Evolutionary conservation across 2,329 filamentous ascomycete genomes (phyloP), one percentile per base, ranked within the genome.

Genomic region (Fonsecaea erecta): DNA sequence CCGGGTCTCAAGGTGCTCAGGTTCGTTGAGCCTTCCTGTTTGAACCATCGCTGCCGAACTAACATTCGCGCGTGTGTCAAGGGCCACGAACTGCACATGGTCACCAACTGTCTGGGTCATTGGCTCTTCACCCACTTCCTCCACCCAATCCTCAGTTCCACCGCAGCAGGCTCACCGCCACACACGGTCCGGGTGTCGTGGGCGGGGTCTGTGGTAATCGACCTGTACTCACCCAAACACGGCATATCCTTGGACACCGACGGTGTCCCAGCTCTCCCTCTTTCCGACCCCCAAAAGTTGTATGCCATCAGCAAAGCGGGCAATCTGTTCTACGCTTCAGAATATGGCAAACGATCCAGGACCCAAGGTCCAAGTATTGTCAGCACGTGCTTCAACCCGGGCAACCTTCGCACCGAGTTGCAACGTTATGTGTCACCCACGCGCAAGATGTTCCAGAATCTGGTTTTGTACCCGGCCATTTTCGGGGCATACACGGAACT

Each of bases 401-500:
- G 80, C 0, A 76, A 79, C 26, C 74, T 81, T 70, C 72, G 63
- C 53, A 80, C 77, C 11, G 74, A 76, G 30, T 62, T 80, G n/a
- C 72, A 76, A 53, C 66, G 76, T 37, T 69, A 78, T 53, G 57
- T 34, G 43, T 18, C 64, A 24, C 63, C 26, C 37, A 32, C 16
- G 18, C 30, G 32, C 12, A 12, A 16, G 11, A 18, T 62, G 34
- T 18, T 57, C 16, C 53, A 57, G 11, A 40, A 34, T 28, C 21
- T 66, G 60, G 24, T 66, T 21, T 7, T 74, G 3, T 69, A 74
- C 28, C 73, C 75, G 40, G 61, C 74, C 4, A 66, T 73, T 18
- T 77, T 76, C 53, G 83, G 82, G 0, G 82, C 81, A 0, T 84
- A 83, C 68, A 82, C 82, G 0, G 77, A 81, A 62, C 68, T 85